Conservation (phyloP, 495 filamentous ascomycete species). For the Neurospora terricola region DNA sequence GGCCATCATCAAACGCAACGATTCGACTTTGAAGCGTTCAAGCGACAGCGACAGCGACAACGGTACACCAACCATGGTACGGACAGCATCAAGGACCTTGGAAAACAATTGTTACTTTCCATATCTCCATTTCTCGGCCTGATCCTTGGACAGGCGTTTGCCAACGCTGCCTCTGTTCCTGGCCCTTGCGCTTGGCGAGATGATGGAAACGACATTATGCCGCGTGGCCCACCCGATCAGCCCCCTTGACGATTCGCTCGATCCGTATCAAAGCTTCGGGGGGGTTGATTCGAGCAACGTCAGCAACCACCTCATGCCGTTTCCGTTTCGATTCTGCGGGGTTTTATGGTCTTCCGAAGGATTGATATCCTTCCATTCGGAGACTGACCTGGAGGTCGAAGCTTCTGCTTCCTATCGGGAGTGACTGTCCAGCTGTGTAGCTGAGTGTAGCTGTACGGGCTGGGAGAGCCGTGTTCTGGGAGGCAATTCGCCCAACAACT, state of each 20-base stretch:
- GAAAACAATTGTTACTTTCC: neutral
- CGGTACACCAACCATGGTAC: neutral
- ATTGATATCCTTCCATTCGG: neutral
- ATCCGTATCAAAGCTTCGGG: neutral
- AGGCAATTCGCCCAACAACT: neutral
- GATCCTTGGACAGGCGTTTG: neutral
- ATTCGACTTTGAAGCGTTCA: neutral
- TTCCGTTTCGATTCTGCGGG: neutral
- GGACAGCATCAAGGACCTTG: neutral
- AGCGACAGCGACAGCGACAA: neutral
- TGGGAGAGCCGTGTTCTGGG: neutral
- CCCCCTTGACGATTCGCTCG: neutral
- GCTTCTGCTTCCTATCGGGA: neutral
- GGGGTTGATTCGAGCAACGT: conserved; percentile 2
- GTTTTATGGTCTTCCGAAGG: neutral
- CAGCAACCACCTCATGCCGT: conserved; percentile 5
- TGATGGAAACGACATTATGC: neutral
- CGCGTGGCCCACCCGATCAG: neutral
- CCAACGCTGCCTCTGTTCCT: neutral
- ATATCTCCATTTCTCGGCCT: neutral
- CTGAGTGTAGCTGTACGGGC: neutral
- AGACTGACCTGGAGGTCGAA: neutral
- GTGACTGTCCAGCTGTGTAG: neutral
- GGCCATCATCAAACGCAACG: neutral
- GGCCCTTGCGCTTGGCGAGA: neutral